A percentile compares a stretch with the other conserved stretches of the same genome.
Conservation (phyloP, 2,329 filamentous ascomycete genomes). For the Calonectria pseudoreteaudii region DNA sequence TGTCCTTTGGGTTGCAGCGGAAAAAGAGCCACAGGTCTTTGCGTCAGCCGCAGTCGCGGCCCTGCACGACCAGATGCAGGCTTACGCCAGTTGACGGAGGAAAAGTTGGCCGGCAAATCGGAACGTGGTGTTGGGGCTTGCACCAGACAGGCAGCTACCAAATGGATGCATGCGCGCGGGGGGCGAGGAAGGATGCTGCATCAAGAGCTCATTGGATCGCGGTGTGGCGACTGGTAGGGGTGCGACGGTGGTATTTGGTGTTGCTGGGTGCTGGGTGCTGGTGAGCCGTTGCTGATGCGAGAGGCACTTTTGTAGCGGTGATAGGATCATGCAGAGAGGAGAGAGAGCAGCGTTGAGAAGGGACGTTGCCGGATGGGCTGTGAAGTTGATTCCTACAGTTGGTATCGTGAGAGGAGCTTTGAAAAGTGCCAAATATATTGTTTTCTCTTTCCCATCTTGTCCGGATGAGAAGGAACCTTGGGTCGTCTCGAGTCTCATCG, state of each 20-base stretch:
- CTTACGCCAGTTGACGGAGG: slow-evolving; percentile 3
- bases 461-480: background rate
- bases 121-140: slow-evolving; percentile 18
- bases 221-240: slow-evolving; percentile 2
- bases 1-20: background rate
- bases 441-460: background rate
- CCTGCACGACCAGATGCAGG: slow-evolving; percentile 11
- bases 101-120: background rate
- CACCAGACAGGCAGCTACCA: slow-evolving; percentile 29
- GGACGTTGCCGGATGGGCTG: background rate
- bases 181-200: slow-evolving; percentile 19
- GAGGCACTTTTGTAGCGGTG: slow-evolving; percentile 4
- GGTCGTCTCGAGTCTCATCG: background rate
- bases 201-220: slow-evolving; percentile 2
- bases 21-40: background rate
- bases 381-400: background rate
- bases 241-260: background rate
- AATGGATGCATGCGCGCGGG: slow-evolving; percentile 1
- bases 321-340: background rate
- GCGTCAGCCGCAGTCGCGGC: slow-evolving; percentile 12
- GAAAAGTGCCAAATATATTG: background rate
- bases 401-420: background rate
- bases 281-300: background rate
- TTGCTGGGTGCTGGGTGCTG: background rate
- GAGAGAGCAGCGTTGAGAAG: background rate